Base-by-base conservation (phyloP, 306 rosid genomes). In the Fagus crenata region DNA sequence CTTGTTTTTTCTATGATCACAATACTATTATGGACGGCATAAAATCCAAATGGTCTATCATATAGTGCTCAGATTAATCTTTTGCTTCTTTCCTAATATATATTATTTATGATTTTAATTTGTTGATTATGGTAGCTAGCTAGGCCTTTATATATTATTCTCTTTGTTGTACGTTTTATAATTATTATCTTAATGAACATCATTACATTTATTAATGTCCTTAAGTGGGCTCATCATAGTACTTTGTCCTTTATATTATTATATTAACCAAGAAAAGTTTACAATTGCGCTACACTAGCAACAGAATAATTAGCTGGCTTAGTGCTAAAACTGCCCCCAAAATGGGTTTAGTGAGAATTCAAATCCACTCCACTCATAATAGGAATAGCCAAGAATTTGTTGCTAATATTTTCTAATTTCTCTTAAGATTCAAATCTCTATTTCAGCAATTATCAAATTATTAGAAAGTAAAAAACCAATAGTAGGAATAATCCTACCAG, bases 261-360 rank as follows among this genome's bases (percentile, higher is more conserved):
- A 22, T 22, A 22, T 22, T 22, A 22, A 22, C 28, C 28, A 46
- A 46, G 51, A 46, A 46, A 46, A 46, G 51, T 9, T 46, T 46
- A 9, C 51, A 46, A 12, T 46, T 46, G 51, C 3, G 51, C 11
- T 46, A 46, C 51, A 58, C 64, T 7, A 2, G 11, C 14, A 58
- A 58, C 36, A 58, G 36, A 58, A 6, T 58, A 58, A 58, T 7
- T 56, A 56, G 63, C 35, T 56, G 31, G 33, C 51, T 46, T 14
- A 46, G 63, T 49, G 14, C 42, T 15, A 41, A 39, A 71, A 56
- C 77, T 73, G 69, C 67, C 64, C 43, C 40, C 13, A 56, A 55
- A 5, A 54, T 64, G 75, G 63, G 79, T 72, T 63, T 53, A 53
- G 61, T 33, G 2, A 12, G 33, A 58, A 80, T 33, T 63, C 53